A percentile compares a stretch with the other conserved stretches of the same genome.
Conservation (phyloP, 2,329 filamentous ascomycete genomes). For the Madurella fahalii region DNA sequence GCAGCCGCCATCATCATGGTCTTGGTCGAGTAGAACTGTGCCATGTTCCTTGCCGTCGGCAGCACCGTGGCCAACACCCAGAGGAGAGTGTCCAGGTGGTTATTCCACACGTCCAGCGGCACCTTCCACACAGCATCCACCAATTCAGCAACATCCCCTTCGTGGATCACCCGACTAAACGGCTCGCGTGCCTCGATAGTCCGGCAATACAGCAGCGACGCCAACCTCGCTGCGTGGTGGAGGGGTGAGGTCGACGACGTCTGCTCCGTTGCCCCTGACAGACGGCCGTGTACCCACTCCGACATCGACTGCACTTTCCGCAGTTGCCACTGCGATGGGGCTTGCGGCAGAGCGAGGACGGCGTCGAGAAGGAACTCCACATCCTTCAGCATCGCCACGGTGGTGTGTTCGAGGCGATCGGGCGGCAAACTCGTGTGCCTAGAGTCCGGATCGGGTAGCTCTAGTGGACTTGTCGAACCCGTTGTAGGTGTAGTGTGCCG, state of each 20-base stretch:
- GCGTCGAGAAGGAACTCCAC: slow-evolving; percentile 14
- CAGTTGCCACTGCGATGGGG: slow-evolving; percentile 7
- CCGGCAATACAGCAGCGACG: slow-evolving; percentile 12
- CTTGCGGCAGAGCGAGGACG: slow-evolving; percentile 2
- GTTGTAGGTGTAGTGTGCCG: not conserved
- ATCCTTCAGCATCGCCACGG: slow-evolving; percentile 13
- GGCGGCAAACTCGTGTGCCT: too few species aligned
- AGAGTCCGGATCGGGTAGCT: too few species aligned
- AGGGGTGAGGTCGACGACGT: not conserved
- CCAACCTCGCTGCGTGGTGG: slow-evolving; percentile 5
- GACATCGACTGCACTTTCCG: slow-evolving; percentile 15
- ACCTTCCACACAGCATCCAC: slow-evolving; percentile 5
- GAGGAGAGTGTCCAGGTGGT: slow-evolving; percentile 1
- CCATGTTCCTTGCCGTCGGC: not conserved
- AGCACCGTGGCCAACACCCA: slow-evolving; percentile 1
- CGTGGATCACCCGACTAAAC: not conserved
- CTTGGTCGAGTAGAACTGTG: not conserved
- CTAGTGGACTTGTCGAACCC: not conserved
- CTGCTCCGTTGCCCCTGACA: not conserved
- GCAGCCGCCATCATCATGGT: slow-evolving; percentile 8
- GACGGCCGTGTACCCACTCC: slow-evolving; percentile 13
- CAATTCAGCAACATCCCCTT: not conserved
- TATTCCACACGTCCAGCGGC: slow-evolving; percentile 12
- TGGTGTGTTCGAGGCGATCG: not conserved
- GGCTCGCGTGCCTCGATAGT: slow-evolving; percentile 6